Percentiles rank a stretch among this genome's conserved stretches.
Evolutionary conservation across 106 monocot genomes (phyloP).

Genomic region (Dendrobium chrysotoxum): DNA sequence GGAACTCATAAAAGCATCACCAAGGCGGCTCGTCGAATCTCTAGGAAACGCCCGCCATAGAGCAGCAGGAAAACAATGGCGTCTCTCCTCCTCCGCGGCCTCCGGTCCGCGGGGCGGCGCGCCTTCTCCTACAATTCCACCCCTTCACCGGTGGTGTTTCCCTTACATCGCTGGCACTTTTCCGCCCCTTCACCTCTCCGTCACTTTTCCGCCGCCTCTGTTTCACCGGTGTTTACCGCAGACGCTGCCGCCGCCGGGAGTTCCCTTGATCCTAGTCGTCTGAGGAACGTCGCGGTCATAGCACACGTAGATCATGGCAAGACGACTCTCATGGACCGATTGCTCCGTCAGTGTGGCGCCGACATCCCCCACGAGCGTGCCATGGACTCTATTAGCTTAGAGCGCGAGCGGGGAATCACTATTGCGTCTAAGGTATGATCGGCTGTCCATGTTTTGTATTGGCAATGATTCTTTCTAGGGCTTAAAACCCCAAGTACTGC

Average conservation of each 20-base stretch:
- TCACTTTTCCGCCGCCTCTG: slow-evolving; percentile 24
- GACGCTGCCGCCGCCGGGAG: slow-evolving; percentile 11
- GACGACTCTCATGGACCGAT: slow-evolving; percentile 97
- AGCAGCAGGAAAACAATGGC: slow-evolving; percentile 1
- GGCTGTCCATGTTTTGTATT: not conserved
- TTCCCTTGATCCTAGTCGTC: slow-evolving; percentile 50
- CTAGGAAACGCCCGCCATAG: not conserved
- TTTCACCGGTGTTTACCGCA: slow-evolving; percentile 20
- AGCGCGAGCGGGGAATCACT: slow-evolving; percentile 98
- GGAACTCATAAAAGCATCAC: too few relatives aligned
- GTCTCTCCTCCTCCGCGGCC: slow-evolving; percentile 4
- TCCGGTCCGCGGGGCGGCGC: slow-evolving; percentile 8
- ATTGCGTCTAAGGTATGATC: slow-evolving; percentile 72
- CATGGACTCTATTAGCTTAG: slow-evolving; percentile 87
- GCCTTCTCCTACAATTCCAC: not conserved
- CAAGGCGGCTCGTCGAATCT: too few relatives aligned
- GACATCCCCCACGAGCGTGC: slow-evolving; percentile 88
- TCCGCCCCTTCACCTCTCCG: slow-evolving; percentile 1
- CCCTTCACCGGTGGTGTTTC: not conserved
- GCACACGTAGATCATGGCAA: slow-evolving; percentile 98
- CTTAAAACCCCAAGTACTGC: not conserved
- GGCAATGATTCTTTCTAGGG: not conserved
- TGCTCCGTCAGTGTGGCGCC: slow-evolving; percentile 95
- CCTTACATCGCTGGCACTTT: slow-evolving; percentile 20
- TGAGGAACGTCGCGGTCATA: slow-evolving; percentile 95